A percentile compares a stretch with the other conserved stretches of the same genome.
Evolutionary conservation across 2,329 filamentous ascomycete genomes (phyloP).

Genomic region (Cytospora chrysosperma): DNA sequence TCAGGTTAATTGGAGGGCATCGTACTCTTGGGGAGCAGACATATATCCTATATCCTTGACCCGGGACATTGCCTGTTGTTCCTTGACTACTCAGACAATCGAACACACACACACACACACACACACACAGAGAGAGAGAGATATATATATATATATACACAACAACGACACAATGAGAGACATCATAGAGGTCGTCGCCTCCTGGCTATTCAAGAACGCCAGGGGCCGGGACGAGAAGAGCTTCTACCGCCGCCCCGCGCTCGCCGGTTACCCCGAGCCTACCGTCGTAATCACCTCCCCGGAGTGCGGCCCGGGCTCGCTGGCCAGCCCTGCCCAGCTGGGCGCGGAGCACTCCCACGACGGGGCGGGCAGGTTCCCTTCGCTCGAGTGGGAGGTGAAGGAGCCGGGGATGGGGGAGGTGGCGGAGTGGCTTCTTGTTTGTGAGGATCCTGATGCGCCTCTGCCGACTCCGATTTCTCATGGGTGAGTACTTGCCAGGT

Average conservation of each 20-base stretch:
- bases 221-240: slow-evolving; percentile 39
- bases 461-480: slow-evolving; percentile 45
- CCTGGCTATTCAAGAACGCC: slow-evolving; percentile 41
- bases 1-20: no score
- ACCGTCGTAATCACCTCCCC: slow-evolving; percentile 41
- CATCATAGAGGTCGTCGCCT: slow-evolving; percentile 36
- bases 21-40: neutral
- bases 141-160: no score
- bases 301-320: slow-evolving; percentile 39
- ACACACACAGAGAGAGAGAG: no score
- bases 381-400: slow-evolving; percentile 42
- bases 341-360: slow-evolving; percentile 39
- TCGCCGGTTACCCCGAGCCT: slow-evolving; percentile 34
- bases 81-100: no score
- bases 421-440: slow-evolving; percentile 46
- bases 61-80: no score
- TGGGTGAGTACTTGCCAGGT: slow-evolving; percentile 37
- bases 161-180: slow-evolving; percentile 6
- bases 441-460: slow-evolving; percentile 48
- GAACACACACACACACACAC: no score
- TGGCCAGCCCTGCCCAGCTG: slow-evolving; percentile 31
- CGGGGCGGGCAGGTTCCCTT: slow-evolving; percentile 41
- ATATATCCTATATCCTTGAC: neutral
- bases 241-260: slow-evolving; percentile 39
- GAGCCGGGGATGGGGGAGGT: slow-evolving; percentile 32